Conservation (phyloP, 768 basidiomycete genomes). For the Kwoniella dendrophila region DNA sequence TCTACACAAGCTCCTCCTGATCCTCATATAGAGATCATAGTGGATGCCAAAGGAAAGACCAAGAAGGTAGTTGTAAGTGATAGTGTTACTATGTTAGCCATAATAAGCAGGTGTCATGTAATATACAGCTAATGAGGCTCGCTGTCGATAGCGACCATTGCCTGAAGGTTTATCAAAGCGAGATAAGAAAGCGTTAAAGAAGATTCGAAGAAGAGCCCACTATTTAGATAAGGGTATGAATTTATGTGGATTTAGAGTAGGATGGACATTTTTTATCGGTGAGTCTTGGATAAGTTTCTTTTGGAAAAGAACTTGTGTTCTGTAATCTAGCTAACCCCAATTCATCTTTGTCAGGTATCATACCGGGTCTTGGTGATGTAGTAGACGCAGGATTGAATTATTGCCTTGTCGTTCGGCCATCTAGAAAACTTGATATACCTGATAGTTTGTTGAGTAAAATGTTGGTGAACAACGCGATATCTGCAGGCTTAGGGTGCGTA, state of each 20-base stretch:
- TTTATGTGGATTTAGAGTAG: slow-evolving; percentile 78
- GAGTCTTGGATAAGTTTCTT: slow-evolving; percentile 32
- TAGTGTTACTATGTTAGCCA: neutral
- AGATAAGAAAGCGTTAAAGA: slow-evolving; percentile 73
- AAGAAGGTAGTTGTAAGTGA: slow-evolving; percentile 64
- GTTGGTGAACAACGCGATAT: slow-evolving; percentile 71
- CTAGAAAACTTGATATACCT: slow-evolving; percentile 71
- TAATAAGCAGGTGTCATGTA: neutral
- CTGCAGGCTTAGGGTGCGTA: slow-evolving; percentile 64
- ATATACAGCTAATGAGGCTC: neutral
- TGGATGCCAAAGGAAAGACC: slow-evolving; percentile 63
- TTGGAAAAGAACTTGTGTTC: neutral
- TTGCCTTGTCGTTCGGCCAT: slow-evolving; percentile 72
- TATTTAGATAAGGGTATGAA: slow-evolving; percentile 85
- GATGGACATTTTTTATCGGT: slow-evolving; percentile 79
- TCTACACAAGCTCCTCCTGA: slow-evolving; percentile 63
- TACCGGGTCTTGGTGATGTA: slow-evolving; percentile 52
- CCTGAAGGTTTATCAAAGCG: slow-evolving; percentile 76
- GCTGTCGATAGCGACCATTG: slow-evolving; percentile 62
- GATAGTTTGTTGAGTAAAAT: slow-evolving; percentile 71
- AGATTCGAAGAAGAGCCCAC: slow-evolving; percentile 74
- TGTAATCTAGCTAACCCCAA: neutral
- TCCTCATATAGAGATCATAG: slow-evolving; percentile 71
- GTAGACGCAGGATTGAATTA: slow-evolving; percentile 61
- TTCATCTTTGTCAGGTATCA: slow-evolving; percentile 33